Conservation (phyloP, 768 basidiomycete species). For the Boletus patriciae region DNA sequence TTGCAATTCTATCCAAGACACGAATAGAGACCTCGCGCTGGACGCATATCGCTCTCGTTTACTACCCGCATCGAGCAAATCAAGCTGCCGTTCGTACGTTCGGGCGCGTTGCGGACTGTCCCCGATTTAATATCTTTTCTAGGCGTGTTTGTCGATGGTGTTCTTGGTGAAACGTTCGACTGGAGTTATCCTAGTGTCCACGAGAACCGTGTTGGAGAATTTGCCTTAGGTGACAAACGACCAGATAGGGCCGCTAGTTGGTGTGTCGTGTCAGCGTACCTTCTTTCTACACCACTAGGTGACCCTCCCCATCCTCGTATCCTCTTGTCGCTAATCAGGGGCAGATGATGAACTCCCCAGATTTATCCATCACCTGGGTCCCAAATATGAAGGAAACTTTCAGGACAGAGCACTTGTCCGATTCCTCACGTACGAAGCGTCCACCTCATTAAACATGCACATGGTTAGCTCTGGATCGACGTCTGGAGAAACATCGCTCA, state of each 20-base stretch:
- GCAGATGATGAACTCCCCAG: constrained; percentile 70
- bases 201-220: constrained; percentile 40
- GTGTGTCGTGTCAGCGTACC: constrained; percentile 67
- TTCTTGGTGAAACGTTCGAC: constrained; percentile 59
- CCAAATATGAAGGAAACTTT: constrained; percentile 73
- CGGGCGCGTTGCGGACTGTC: background rate
- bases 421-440: constrained; percentile 83
- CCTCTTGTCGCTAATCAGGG: constrained; percentile 13
- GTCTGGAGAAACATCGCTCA: constrained; percentile 40
- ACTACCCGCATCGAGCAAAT: constrained; percentile 56
- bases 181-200: constrained; percentile 59
- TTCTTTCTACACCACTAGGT: constrained; percentile 63
- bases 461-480: constrained; percentile 50
- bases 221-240: constrained; percentile 57
- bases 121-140: constrained; percentile 4
- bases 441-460: constrained; percentile 81
- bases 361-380: constrained; percentile 79
- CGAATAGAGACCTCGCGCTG: constrained; percentile 58
- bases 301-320: background rate
- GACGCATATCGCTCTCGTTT: constrained; percentile 70
- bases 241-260: constrained; percentile 43
- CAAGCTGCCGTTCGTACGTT: constrained; percentile 62
- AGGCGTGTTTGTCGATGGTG: constrained; percentile 79
- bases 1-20: constrained; percentile 45
- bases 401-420: constrained; percentile 68